Base-by-base conservation (phyloP, 768 basidiomycete species). In the Tricholoma hemisulphureum region DNA sequence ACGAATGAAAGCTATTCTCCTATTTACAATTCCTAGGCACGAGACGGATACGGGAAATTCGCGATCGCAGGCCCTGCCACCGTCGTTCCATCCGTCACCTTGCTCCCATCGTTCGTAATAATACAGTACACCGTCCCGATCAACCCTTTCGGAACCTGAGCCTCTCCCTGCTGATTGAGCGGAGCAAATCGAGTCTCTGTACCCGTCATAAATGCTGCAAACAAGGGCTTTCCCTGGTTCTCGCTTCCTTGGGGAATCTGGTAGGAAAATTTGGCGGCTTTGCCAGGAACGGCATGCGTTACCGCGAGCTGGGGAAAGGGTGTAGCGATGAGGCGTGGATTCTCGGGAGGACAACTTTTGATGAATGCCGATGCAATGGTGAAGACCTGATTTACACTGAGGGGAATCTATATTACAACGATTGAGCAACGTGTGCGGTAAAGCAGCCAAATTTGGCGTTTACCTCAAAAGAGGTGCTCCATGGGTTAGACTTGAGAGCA, bases 391-490 rank as follows among this genome's bases (percentile, higher is more conserved):
- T 72, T 75, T 51, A 73, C 67, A 8, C 69, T 64, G 28, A 83
- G 71, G 4, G 78, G 73, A 1, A 74, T 76, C 78, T 79, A 28
- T 16, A 39, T 9, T 8, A 49, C 16, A 49, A 3, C 26, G 8
- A 29, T 49, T 49, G 5, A n/a, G 18, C 10, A 9, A 28, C 23
- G 39, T 20, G 11, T 26, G 4, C n/a, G 21, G 9, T 11, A 31
- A 3, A 16, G 6, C 6, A n/a, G 16, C 20, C 13, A 23, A 26
- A 21, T 6, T 23, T 28, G 3, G 16, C 16, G 18, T 49, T 63
- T 58, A 80, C 84, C 67, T 88, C 85, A 66, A 85, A 83, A 6
- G 85, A 73, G 2, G 79, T 77, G 53, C 79, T 81, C 86, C 86
- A 88, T 2, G 83, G 75, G 32, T 78, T 74, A n/a, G 69, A 69